Evolutionary conservation across 495 filamentous ascomycete genomes (phyloP).

Genomic region (Trypethelium eluteriae): DNA sequence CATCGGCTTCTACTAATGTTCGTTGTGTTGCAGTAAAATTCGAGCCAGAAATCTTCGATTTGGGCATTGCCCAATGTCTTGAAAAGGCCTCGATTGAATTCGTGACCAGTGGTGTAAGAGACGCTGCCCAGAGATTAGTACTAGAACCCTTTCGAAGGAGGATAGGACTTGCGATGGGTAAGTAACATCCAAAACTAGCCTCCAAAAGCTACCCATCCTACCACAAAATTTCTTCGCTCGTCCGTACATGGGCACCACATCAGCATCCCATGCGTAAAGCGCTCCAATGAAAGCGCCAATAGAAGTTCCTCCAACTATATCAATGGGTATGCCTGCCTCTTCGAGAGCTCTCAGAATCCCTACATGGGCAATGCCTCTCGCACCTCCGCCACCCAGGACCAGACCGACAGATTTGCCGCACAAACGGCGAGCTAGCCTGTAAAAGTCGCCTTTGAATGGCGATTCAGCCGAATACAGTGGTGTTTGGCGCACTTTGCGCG

Average conservation of each 20-base stretch:
- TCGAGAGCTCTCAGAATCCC: conserved; percentile 92
- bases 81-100: conserved; percentile 98
- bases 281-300: conserved; percentile 97
- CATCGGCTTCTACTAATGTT: conserved; percentile 86
- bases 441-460: conserved; percentile 93
- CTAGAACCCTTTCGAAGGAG: conserved; percentile 3
- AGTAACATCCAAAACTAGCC: conserved; percentile 89
- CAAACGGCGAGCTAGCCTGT: conserved; percentile 79
- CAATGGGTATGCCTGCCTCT: conserved; percentile 92
- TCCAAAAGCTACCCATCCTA: conserved; percentile 95
- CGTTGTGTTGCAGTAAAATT: conserved; percentile 98
- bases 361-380: conserved; percentile 81
- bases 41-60: conserved; percentile 98
- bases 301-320: conserved; percentile 91
- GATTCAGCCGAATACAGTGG: conserved; percentile 86
- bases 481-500: conserved; percentile 71
- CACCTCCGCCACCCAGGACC: conserved; percentile 88
- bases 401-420: conserved; percentile 93
- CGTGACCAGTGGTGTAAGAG: conserved; percentile 95
- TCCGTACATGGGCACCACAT: conserved; percentile 93
- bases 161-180: conserved; percentile 54
- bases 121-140: conserved; percentile 20
- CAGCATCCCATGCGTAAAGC: conserved; percentile 90
- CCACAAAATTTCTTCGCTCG: conserved; percentile 94
- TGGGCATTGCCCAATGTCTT: conserved; percentile 94